phyloP scores from a whole-genome alignment of 306 rosid species.

The Prinsepia uniflora region DNA sequence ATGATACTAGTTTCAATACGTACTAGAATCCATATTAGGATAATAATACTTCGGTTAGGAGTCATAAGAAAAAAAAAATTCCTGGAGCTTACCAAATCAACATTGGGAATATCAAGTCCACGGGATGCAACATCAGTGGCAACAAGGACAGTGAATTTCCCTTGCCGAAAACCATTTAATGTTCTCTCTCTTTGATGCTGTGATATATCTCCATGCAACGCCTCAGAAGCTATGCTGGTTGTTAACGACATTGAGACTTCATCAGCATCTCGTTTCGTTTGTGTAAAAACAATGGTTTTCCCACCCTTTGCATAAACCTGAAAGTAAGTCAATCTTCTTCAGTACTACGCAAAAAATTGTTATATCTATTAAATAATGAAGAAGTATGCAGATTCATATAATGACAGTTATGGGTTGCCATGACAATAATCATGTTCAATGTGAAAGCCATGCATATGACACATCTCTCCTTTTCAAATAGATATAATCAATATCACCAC shows the following conservation, averaged over 20 bases:
- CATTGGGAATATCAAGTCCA: constrained; percentile 97
- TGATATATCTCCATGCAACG: constrained; percentile 98
- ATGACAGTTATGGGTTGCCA: too few relatives aligned
- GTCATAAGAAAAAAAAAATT: constrained; percentile 6
- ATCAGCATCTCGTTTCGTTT: constrained; percentile 95
- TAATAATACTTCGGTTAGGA: constrained; percentile 1
- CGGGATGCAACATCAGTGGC: constrained; percentile 99
- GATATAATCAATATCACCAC: background rate
- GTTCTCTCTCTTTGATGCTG: constrained; percentile 99
- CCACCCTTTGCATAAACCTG: constrained; percentile 99
- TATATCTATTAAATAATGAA: too few relatives aligned
- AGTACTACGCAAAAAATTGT: background rate
- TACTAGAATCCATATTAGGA: constrained; percentile 8
- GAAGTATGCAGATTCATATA: too few relatives aligned
- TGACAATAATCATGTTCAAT: too few relatives aligned
- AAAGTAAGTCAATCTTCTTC: constrained; percentile 29
- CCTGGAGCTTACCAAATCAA: constrained; percentile 67
- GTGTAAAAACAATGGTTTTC: constrained; percentile 95
- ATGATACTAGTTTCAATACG: background rate
- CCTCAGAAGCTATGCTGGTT: constrained; percentile 81
- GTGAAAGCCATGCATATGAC: background rate
- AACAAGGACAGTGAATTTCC: constrained; percentile 94
- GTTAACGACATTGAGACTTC: constrained; percentile 91
- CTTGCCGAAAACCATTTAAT: constrained; percentile 91
- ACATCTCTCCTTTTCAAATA: background rate